phyloP scores from a whole-genome alignment of 1,284 basidiomycete genomes.

The Phylloboletellus chloephorus region DNA sequence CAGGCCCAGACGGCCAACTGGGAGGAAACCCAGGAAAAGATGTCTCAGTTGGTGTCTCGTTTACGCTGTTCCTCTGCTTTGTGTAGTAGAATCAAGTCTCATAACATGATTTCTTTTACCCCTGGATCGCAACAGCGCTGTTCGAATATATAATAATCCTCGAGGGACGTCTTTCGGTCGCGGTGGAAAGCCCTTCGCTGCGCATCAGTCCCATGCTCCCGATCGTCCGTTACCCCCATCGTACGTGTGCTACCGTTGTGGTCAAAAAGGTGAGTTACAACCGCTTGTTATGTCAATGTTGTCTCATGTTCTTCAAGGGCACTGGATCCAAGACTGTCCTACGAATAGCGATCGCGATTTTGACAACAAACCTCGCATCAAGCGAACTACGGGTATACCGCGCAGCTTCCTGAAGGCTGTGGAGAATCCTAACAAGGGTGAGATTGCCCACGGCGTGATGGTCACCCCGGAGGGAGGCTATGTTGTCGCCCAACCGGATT shows the following conservation, averaged over 20 bases:
- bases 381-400: constrained; percentile 96
- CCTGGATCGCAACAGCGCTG: constrained; percentile 51
- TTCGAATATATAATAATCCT: constrained; percentile 61
- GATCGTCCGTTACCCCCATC: constrained; percentile 81
- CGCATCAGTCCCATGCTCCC: constrained; percentile 44
- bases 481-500: constrained; percentile 90
- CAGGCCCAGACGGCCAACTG: constrained; percentile 86
- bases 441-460: constrained; percentile 84
- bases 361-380: constrained; percentile 92
- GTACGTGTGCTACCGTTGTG: constrained; percentile 99
- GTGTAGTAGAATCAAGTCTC: constrained; percentile 62
- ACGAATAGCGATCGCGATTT: constrained; percentile 95
- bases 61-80: constrained; percentile 44
- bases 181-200: constrained; percentile 54
- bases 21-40: constrained; percentile 95
- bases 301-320: constrained; percentile 50
- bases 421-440: constrained; percentile 75
- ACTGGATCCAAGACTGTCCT: constrained; percentile 99
- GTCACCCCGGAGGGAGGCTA: constrained; percentile 95
- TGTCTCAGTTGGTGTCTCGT: constrained; percentile 86
- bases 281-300: background rate
- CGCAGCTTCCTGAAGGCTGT: constrained; percentile 96
- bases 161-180: constrained; percentile 55
- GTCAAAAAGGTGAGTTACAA: constrained; percentile 79
- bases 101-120: constrained; percentile 47